Evolutionary conservation across 176 grass and related monocot species (phyloP).

Genomic region (Musa acuminata): DNA sequence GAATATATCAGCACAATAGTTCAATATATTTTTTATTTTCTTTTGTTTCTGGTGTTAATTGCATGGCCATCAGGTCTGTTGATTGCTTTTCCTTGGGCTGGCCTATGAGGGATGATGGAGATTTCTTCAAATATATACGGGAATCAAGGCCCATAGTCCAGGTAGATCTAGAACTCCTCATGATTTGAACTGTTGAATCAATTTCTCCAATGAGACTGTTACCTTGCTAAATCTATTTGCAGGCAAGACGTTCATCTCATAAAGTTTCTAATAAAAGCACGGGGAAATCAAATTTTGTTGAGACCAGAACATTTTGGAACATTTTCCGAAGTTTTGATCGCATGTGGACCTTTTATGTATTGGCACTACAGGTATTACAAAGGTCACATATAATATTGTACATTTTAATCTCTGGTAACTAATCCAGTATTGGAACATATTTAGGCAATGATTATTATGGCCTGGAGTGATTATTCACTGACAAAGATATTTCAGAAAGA

Average conservation of each 20-base stretch:
- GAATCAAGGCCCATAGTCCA: conserved; percentile 39
- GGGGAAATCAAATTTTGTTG: conserved; percentile 93
- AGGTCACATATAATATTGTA: conserved; percentile 2
- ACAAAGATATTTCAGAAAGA: conserved; percentile 63
- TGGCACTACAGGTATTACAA: conserved; percentile 63
- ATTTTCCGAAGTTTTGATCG: conserved; percentile 96
- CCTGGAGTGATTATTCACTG: conserved; percentile 56
- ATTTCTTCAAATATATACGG: conserved; percentile 83
- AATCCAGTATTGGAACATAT: conserved; percentile 17
- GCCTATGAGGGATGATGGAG: conserved; percentile 92
- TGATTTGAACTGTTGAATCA: neutral
- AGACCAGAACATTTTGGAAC: conserved; percentile 95
- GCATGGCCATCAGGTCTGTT: conserved; percentile 50
- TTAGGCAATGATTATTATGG: conserved; percentile 81
- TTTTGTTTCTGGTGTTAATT: conserved; percentile 12
- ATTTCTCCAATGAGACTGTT: neutral
- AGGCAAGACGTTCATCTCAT: conserved; percentile 39
- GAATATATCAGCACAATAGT: neutral
- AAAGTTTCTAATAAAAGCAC: conserved; percentile 61
- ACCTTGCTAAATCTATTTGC: conserved; percentile 18
- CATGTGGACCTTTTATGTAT: conserved; percentile 91
- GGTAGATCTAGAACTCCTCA: conserved; percentile 32
- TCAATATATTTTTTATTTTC: neutral
- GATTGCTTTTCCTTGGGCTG: conserved; percentile 92
- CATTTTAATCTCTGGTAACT: neutral